Evolutionary conservation across 2,329 filamentous ascomycete genomes (phyloP), one percentile per base, ranked within the genome.

Genomic region (Aspergillus aculeatinus): DNA sequence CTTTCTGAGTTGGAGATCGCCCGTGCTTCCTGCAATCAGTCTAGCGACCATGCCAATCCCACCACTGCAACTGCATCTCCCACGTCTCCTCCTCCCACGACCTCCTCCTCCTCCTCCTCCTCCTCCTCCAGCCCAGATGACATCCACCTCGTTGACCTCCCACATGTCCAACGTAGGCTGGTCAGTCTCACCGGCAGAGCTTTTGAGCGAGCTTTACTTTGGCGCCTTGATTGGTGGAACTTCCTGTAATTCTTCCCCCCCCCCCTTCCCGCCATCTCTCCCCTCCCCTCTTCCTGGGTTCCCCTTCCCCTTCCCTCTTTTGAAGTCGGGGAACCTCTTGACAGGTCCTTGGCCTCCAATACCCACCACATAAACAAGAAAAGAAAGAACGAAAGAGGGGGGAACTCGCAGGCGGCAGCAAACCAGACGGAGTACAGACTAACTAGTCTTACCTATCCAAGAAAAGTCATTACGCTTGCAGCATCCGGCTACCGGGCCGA

Each of bases 151-250:
- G 70, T 87, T 48, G 81, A 87, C 63, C 88, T 94, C 55, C 81
- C 86, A 0, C 86, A 85, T 0, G 76, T 91, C 25, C 71, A 72
- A 1, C 91, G 92, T 69, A 77, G 81, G 49, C 79, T 89, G 58
- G 87, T 94, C 77, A 90, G 87, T 70, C 83, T 96, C 65, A 92
- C 91, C 19, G 91, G 91, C 25, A 81, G 82, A 11, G 81, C 83
- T 1, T 92, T 94, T 68, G 89, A 92, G 69, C 80, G 81, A 48
- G 83, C 86, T 65, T 80, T 95, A 39, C 73, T 93, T 31, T 84
- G 83, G 71, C 85, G 87, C 67, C 77, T 96, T 19, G 83, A 86
- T 14, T 92, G 87, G 85, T 80, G 80, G 74, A 85, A 85, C 64
- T 85, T 88, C 59, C 76, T 88, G 86, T 88, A 71, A 35, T 16